A percentile compares a stretch with the other conserved stretches of the same genome.
Evolutionary conservation across 129 eudicot genomes (phyloP).

Genomic region (Helianthus annuus): HanXRQr2.0-SUNRISE NC_035448.2:196852525-196853024

Average conservation of each 20-base stretch:
- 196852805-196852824: conserved; percentile 81
- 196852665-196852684: conserved; percentile 80
- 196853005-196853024: conserved; percentile 39
- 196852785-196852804: no score
- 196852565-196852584: conserved; percentile 1
- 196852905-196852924: conserved; percentile 2
- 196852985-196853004: conserved; percentile 17
- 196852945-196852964: conserved; percentile 41
- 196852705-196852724: conserved; percentile 75
- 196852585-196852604: conserved; percentile 41
- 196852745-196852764: no score
- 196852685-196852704: conserved; percentile 69
- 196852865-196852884: conserved; percentile 51
- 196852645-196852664: conserved; percentile 51
- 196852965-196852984: background rate
- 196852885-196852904: background rate
- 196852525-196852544: background rate
- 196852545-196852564: background rate
- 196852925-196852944: conserved; percentile 9
- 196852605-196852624: conserved; percentile 33
- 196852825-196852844: conserved; percentile 92
- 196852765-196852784: no score
- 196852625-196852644: conserved; percentile 28
- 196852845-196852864: conserved; percentile 75
- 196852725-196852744: no score